These are phyloP conservation scores for Xerocomellus intermedius DNA, from an alignment of 768 basidiomycete species.

Conservation along the genomic window DNA sequence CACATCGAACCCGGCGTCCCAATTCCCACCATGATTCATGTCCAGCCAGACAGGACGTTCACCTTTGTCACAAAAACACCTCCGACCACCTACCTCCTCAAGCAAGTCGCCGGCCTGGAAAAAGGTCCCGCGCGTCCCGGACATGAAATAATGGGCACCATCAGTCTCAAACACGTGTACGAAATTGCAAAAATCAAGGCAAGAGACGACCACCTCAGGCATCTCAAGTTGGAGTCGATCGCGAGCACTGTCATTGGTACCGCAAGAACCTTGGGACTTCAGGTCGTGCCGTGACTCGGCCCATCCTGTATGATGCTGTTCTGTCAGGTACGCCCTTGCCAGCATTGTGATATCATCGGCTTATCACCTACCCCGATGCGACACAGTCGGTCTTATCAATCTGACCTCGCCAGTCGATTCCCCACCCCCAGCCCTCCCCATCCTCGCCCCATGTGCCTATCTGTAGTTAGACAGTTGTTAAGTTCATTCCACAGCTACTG, in stretches of 20 bases:
- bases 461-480: constrained; percentile 29
- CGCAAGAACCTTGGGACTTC: constrained; percentile 84
- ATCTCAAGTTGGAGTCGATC: constrained; percentile 82
- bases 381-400: constrained; percentile 27
- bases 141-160: constrained; percentile 72
- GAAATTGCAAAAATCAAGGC: constrained; percentile 98
- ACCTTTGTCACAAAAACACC: constrained; percentile 92
- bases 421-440: constrained; percentile 12
- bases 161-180: constrained; percentile 95
- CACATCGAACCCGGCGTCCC: constrained; percentile 84
- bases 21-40: constrained; percentile 87
- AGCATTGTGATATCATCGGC: constrained; percentile 17
- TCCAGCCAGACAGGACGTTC: constrained; percentile 95
- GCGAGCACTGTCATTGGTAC: constrained; percentile 87
- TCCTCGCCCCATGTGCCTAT: constrained; percentile 13
- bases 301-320: constrained; percentile 10
- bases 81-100: constrained; percentile 85
- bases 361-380: constrained; percentile 18
- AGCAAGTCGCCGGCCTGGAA: constrained; percentile 85
- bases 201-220: constrained; percentile 84
- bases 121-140: constrained; percentile 86
- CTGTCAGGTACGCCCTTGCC: constrained; percentile 28
- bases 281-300: constrained; percentile 75
- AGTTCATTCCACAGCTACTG: constrained; percentile 15
- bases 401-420: constrained; percentile 7